Evolutionary conservation across 1,284 basidiomycete genomes (phyloP), one percentile per base, ranked within the genome.

Genomic region (Cerioporus squamosus): DNA sequence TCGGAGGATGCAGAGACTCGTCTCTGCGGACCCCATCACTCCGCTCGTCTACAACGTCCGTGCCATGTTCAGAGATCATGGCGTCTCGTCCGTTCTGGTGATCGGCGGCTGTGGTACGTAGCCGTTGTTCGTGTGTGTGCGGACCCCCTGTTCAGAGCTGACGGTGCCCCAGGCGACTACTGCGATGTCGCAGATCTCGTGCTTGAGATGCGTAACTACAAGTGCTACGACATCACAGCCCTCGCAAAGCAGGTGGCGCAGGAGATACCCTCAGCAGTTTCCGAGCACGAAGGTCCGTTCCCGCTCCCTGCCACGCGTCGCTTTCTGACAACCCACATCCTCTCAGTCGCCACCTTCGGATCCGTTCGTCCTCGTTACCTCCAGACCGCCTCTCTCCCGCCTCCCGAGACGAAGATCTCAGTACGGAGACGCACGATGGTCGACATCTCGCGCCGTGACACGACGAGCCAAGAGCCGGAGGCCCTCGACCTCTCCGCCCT

Each of bases 141-240:
- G 39, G 26, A 14, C n/a, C 10, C 15, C 9, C 8, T n/a, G n/a
- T n/a, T n/a, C n/a, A n/a, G n/a, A 6, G 24, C 12, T 43, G 45
- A 39, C 44, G 0, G 5, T 1, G 10, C 5, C 6, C 6, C 29
- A 67, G 67, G 66, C 9, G 65, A 68, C 44, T 68, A 68, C 47
- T 68, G 66, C 40, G 67, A 68, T 42, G 66, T 68, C 6, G 67
- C 67, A 4, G 64, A 67, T 48, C 57, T 66, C n/a, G 67, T 68
- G 2, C 64, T 68, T 6, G 67, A 67, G 45, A 68, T 68, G 66
- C 64, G 67, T 2, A 44, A 63, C 26, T 68, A 67, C 46, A 50
- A 44, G 10, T 68, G 67, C 54, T 59, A 59, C 48, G 59, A 68
- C 42, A 62, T 68, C 43, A 67, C 67, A 0, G 40, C 52, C 2